Conservation (phyloP, 768 basidiomycete genomes). For the Russula sp. region DNA sequence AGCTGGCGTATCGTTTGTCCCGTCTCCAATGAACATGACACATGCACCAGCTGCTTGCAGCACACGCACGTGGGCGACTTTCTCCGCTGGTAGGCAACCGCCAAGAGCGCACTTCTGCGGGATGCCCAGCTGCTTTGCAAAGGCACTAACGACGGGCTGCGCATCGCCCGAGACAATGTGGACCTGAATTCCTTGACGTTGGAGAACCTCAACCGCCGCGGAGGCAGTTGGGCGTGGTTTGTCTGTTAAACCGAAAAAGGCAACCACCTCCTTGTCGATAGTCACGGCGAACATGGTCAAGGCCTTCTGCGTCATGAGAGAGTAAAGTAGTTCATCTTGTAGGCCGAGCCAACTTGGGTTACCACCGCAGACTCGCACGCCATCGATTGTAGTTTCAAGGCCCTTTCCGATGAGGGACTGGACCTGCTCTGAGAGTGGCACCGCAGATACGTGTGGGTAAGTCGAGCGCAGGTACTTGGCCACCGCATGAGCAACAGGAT, state of each 20-base stretch:
- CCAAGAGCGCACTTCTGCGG: constrained; percentile 32
- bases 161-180: constrained; percentile 48
- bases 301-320: constrained; percentile 33
- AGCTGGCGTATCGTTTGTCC: constrained; percentile 45
- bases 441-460: background rate
- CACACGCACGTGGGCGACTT: constrained; percentile 30
- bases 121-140: constrained; percentile 36
- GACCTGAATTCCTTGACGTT: constrained; percentile 31
- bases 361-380: constrained; percentile 32
- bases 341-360: constrained; percentile 31
- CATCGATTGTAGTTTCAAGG: constrained; percentile 30
- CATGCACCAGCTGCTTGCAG: constrained; percentile 24
- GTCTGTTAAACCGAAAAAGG: constrained; percentile 39
- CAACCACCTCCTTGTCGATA: constrained; percentile 25
- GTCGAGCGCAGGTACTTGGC: constrained; percentile 26
- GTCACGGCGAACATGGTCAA: constrained; percentile 39
- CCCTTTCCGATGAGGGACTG: constrained; percentile 33
- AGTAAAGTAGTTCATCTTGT: constrained; percentile 26
- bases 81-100: constrained; percentile 41
- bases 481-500: constrained; percentile 33
- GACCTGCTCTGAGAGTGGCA: constrained; percentile 18
- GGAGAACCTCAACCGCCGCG: constrained; percentile 32
- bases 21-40: constrained; percentile 44
- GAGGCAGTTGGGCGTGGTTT: constrained; percentile 36
- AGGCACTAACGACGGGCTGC: constrained; percentile 34